A percentile compares a stretch with the other conserved stretches of the same genome.
phyloP scores from a whole-genome alignment of 2,329 filamentous ascomycete species.

The Fusarium sulawesiense region DNA sequence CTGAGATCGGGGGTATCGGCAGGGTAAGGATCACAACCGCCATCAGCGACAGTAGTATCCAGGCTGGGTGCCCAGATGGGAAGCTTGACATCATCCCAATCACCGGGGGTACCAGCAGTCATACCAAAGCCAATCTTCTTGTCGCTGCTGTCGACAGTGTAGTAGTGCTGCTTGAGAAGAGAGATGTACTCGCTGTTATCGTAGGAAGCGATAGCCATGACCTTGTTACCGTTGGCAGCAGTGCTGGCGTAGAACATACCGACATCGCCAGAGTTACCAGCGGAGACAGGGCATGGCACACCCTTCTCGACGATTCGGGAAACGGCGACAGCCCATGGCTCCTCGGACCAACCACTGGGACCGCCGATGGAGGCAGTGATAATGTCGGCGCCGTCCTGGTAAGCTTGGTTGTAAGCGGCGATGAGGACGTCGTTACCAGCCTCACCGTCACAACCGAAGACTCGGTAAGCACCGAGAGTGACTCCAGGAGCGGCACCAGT shows the following conservation, averaged over 20 bases:
- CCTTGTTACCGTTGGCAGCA: slow-evolving; percentile 61
- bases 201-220: slow-evolving; percentile 62
- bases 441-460: slow-evolving; percentile 65
- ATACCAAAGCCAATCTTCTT: slow-evolving; percentile 51
- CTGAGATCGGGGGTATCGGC: slow-evolving; percentile 67
- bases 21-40: slow-evolving; percentile 65
- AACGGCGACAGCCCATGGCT: slow-evolving; percentile 62
- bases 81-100: slow-evolving; percentile 59
- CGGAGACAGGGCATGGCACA: slow-evolving; percentile 64
- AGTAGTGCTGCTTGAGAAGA: slow-evolving; percentile 57
- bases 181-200: slow-evolving; percentile 59
- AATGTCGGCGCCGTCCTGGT: slow-evolving; percentile 67
- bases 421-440: slow-evolving; percentile 67
- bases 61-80: slow-evolving; percentile 62
- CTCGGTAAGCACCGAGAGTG: slow-evolving; percentile 66
- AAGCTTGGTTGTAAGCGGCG: slow-evolving; percentile 68
- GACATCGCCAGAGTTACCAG: slow-evolving; percentile 60
- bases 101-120: slow-evolving; percentile 56
- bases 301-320: slow-evolving; percentile 65
- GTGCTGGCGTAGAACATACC: slow-evolving; percentile 63
- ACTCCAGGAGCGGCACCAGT: slow-evolving; percentile 68
- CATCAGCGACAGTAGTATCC: slow-evolving; percentile 59
- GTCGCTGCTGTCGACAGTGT: slow-evolving; percentile 52
- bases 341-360: slow-evolving; percentile 62
- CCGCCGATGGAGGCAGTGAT: slow-evolving; percentile 67